A percentile compares a stretch with the other conserved stretches of the same genome.
These are phyloP conservation scores for Babjeviella inositovora DNA, from an alignment of 805 yeast genomes.

Conservation along the genomic window DNA sequence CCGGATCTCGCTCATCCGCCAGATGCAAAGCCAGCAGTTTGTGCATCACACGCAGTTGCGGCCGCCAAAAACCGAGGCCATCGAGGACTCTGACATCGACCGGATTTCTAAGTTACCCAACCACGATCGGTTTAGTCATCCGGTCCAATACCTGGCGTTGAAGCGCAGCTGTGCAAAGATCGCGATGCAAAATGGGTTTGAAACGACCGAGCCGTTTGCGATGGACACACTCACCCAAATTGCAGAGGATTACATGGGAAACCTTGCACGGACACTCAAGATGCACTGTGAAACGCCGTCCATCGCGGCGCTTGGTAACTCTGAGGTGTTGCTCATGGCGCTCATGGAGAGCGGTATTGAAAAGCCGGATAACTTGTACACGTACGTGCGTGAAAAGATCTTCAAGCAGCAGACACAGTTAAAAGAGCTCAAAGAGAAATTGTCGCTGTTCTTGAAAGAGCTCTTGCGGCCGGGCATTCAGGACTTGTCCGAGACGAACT, in stretches of 20 bases:
- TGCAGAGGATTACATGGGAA: slow-evolving; percentile 67
- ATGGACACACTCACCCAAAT: slow-evolving; percentile 67
- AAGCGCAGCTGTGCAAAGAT: slow-evolving; percentile 59
- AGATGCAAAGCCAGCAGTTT: slow-evolving; percentile 75
- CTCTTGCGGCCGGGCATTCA: slow-evolving; percentile 68
- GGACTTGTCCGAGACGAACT: slow-evolving; percentile 61
- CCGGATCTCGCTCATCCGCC: slow-evolving; percentile 74
- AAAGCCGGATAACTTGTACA: slow-evolving; percentile 60
- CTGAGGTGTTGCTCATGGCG: slow-evolving; percentile 41
- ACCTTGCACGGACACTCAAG: slow-evolving; percentile 56
- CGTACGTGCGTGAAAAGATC: slow-evolving; percentile 60
- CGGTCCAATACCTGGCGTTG: slow-evolving; percentile 49
- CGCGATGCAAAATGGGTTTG: slow-evolving; percentile 88
- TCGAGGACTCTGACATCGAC: slow-evolving; percentile 65
- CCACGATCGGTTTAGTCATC: slow-evolving; percentile 44
- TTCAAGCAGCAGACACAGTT: slow-evolving; percentile 55
- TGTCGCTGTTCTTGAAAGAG: slow-evolving; percentile 62
- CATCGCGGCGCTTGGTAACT: slow-evolving; percentile 18
- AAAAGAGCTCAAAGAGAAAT: slow-evolving; percentile 46
- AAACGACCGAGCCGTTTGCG: slow-evolving; percentile 64
- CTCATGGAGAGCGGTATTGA: slow-evolving; percentile 77
- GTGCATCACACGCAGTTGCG: slow-evolving; percentile 60
- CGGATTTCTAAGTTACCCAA: slow-evolving; percentile 60
- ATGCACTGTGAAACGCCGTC: slow-evolving; percentile 53
- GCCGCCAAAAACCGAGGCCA: slow-evolving; percentile 46